Percentiles rank a stretch among this genome's conserved stretches.
These are phyloP conservation scores for Beta vulgaris DNA, from an alignment of 148 eudicot genomes.

Conservation along the genomic window DNA sequence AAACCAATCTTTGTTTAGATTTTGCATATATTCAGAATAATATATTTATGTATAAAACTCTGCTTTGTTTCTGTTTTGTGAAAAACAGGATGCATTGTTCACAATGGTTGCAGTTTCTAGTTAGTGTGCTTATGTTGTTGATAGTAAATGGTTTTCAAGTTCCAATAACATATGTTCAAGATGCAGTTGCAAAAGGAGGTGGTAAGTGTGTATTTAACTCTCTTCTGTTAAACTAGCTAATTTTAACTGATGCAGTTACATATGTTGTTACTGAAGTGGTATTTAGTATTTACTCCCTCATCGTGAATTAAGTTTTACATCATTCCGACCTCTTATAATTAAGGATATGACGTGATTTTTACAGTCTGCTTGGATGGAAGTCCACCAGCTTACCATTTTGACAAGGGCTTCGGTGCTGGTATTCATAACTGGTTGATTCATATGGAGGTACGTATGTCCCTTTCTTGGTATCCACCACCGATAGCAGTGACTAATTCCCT, in stretches of 20 bases:
- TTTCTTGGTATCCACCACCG: background rate
- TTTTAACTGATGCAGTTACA: background rate
- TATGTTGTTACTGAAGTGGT: too few species aligned
- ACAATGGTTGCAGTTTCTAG: slow-evolving; percentile 38
- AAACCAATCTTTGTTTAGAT: too few species aligned
- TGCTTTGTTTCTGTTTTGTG: background rate
- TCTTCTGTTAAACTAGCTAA: background rate
- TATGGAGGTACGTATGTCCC: slow-evolving; percentile 9
- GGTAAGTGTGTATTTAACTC: slow-evolving; percentile 38
- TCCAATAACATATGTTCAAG: slow-evolving; percentile 55
- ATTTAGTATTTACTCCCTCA: too few species aligned
- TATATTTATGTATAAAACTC: too few species aligned
- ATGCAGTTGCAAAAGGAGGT: slow-evolving; percentile 86
- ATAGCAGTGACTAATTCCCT: too few species aligned
- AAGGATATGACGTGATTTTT: too few species aligned
- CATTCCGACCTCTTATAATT: too few species aligned
- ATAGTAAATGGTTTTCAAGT: slow-evolving; percentile 48
- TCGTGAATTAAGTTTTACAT: too few species aligned
- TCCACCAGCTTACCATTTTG: slow-evolving; percentile 84
- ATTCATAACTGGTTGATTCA: slow-evolving; percentile 76
- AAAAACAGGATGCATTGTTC: slow-evolving; percentile 36
- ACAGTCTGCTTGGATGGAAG: slow-evolving; percentile 95
- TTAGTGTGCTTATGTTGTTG: slow-evolving; percentile 33
- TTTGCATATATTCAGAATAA: background rate
- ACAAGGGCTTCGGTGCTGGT: slow-evolving; percentile 71